Conservation (phyloP, 2,329 filamentous ascomycete genomes). For the Fusarium solani-melongenae region DNA sequence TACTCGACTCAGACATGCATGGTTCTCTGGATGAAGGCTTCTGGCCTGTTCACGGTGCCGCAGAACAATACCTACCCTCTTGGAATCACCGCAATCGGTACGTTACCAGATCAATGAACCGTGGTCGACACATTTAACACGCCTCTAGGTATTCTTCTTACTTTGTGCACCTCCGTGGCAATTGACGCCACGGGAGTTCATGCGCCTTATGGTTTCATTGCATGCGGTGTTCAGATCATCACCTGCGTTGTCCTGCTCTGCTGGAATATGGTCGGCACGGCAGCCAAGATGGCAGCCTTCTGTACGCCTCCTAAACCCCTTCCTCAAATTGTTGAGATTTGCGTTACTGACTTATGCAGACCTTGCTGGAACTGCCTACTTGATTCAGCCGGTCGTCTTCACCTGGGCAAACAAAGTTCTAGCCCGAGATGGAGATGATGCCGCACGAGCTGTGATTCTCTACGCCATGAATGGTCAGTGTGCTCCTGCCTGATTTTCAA, state of each 20-base stretch:
- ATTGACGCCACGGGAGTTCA: slow-evolving; percentile 51
- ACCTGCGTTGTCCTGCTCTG: slow-evolving; percentile 48
- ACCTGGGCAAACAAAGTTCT: slow-evolving; percentile 54
- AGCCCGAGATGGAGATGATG: slow-evolving; percentile 51
- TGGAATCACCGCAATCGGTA: slow-evolving; percentile 44
- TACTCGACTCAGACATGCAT: slow-evolving; percentile 40
- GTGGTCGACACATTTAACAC: neutral
- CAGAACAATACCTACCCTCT: slow-evolving; percentile 54
- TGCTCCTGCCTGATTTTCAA: fast-evolving
- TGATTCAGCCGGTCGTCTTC: slow-evolving; percentile 54
- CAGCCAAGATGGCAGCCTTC: slow-evolving; percentile 31
- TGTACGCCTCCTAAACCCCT: slow-evolving; percentile 1
- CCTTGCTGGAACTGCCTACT: slow-evolving; percentile 52
- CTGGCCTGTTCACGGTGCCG: slow-evolving; percentile 39
- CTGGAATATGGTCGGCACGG: slow-evolving; percentile 44
- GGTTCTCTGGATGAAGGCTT: slow-evolving; percentile 45
- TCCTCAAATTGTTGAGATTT: no score
- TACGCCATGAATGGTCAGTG: slow-evolving; percentile 50
- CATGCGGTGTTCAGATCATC: slow-evolving; percentile 47
- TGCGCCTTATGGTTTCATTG: slow-evolving; percentile 48
- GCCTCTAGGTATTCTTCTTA: neutral
- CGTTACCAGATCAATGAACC: fast-evolving
- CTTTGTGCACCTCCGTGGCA: slow-evolving; percentile 49
- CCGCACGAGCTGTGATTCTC: slow-evolving; percentile 49
- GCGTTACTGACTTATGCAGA: slow-evolving; percentile 39